Base-by-base conservation (phyloP, 225 moss, liverwort and hornwort genomes). In the Polytrichum formosum region DNA sequence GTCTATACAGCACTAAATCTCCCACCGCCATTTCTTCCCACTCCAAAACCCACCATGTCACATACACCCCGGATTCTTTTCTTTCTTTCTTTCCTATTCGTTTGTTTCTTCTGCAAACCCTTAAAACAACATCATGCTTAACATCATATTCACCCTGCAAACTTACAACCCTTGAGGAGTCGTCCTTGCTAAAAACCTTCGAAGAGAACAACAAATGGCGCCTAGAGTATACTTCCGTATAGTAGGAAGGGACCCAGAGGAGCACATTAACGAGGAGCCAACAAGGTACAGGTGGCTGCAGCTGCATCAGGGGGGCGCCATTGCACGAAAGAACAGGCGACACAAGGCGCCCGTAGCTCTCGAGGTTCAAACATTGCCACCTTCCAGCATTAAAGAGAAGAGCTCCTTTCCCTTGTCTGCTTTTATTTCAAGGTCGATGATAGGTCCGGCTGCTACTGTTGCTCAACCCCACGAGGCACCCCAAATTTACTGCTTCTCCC, bases 231-330 rank as follows among this genome's bases (percentile, higher is more conserved):
- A 13, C 26, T 76, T 72, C 70, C 33, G 29, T 61, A 54, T 66
- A 68, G 55, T 70, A 61, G 53, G 68, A 35, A 63, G 53, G 29
- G 74, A 60, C 80, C 68, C 68, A 23, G 18, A 70, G 19, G 70
- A 56, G 62, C 18, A 54, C 68, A 62, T 29, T 73, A 75, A 85
- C 79, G 62, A 70, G 76, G 66, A 65, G 66, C 69, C 26, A 67
- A 70, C 46, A 46, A 46, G 13, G 46, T 46, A 46, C 46, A 46
- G 46, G 13, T 46, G 69, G 77, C 76, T 68, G 71, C 78, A 79
- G 79, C 69, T 61, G 82, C 75, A 84, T 96, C 96, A 78, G 96
- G 93, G 55, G 96, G 96, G 66, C 93, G 91, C 96, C 96, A 93
- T 69, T 87, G 91, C 80, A 92, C 87, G 70, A 85, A 90, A 71